These are phyloP conservation scores for Salvia rosmarinus DNA, from an alignment of 257 asterid species.

Conservation along the genomic window DNA sequence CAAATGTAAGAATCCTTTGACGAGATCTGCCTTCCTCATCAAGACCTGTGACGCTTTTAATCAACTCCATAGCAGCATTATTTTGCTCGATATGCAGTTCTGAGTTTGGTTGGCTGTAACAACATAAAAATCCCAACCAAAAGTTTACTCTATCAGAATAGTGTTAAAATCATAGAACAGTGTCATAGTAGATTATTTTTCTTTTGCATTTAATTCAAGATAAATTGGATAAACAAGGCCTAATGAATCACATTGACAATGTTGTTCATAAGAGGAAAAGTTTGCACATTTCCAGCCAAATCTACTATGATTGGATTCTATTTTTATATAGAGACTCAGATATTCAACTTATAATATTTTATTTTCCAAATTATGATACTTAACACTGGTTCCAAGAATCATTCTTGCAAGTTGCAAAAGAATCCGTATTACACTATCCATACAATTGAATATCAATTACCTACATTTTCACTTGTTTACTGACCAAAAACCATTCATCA, in stretches of 20 bases:
- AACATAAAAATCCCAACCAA: constrained; percentile 18
- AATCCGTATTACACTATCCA: constrained; percentile 6
- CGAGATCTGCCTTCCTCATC: constrained; percentile 99
- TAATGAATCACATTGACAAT: constrained; percentile 8
- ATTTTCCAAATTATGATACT: constrained; percentile 5
- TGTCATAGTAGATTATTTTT: constrained; percentile 1
- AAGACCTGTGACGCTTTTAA: constrained; percentile 81
- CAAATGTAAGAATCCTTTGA: constrained; percentile 89
- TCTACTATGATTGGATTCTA: background rate
- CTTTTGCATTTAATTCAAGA: constrained; percentile 19
- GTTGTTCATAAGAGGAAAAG: constrained; percentile 4
- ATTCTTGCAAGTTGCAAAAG: constrained; percentile 21
- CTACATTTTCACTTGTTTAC: constrained; percentile 12
- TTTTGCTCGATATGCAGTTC: constrained; percentile 69
- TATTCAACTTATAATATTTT: background rate
- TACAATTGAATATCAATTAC: background rate
- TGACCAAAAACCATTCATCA: constrained; percentile 43
- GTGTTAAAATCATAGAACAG: constrained; percentile 4
- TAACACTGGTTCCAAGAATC: constrained; percentile 12
- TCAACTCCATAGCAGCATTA: constrained; percentile 94
- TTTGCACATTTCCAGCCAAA: background rate
- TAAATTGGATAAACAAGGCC: background rate
- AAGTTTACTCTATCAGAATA: background rate
- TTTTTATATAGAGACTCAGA: background rate
- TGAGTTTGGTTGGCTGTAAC: constrained; percentile 60